Evolutionary conservation across 2,329 filamentous ascomycete genomes (phyloP), one percentile per base, ranked within the genome.

Genomic region (Microcera coccophila): DNA sequence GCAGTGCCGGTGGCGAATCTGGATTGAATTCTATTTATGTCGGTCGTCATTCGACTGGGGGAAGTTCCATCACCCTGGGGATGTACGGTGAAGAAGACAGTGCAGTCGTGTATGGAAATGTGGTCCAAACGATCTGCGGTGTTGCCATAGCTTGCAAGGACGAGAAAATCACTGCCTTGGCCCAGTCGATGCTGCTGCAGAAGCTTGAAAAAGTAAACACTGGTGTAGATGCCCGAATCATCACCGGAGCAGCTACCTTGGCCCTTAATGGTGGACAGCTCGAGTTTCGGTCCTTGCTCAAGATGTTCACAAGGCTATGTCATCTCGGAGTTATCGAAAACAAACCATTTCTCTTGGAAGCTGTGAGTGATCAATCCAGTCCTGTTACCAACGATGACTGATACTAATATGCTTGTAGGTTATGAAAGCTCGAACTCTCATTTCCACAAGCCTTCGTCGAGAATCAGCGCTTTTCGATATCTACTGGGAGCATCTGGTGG

Each of bases 51-150:
- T 76, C 82, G 44, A 80, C 78, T 3, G n/a, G n/a, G n/a, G 87
- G 84, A 24, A 94, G 88, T 61, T 78, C 85, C 29, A 86, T 95
- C 41, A 95, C 91, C 2, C 67, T 98, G 19, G 77, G 83, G 19
- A 73, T 85, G 28, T 80, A 76, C 47, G 83, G 82, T 16, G 86
- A 93, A 36, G 88, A 94, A 57, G 90, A 95, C 49, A 84, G 81
- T 2, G 81, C 82, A 4, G 70, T 81, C 21, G 83, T 90, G 0
- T 90, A 94, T 61, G 81, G 82, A 26, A 94, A 91, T 49, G 85
- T 97, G n/a, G 82, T 97, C n/a, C 84, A 94, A 60, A 89, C 91
- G 0, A 91, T 98, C 48, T 91, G 94, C 44, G 84, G 83, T n/a
- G 88, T 98, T 61, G 89, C 93, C 1, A 80, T 78, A 17, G 83